Base-by-base conservation (phyloP, 2,329 filamentous ascomycete genomes). In the Stemphylium vesicarium region DNA sequence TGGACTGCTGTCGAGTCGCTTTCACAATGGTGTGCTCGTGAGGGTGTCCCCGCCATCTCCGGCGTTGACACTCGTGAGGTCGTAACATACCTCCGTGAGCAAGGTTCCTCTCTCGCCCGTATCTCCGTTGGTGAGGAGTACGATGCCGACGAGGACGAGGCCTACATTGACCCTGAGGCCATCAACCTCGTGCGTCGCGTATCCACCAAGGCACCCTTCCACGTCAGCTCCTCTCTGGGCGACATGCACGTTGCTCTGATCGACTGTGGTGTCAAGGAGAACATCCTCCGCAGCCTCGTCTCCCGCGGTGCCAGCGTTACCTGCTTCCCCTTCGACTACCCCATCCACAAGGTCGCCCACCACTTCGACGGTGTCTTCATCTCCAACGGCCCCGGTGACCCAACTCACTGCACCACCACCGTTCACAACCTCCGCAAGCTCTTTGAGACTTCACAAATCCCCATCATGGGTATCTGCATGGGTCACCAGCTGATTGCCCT, bases 301-400 rank as follows among this genome's bases (percentile, higher is more conserved):
- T 88, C 85, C 78, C 92, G 95, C 62, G 95, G 95, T 57, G 91
- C 93, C 49, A 93, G 91, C 61, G 90, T 96, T 62, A 98, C 95
- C 36, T 91, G 92, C 70, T 96, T 99, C 83, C 95, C 95, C 56
- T 97, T 90, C 80, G 88, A 98, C 82, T 98, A 95, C 81, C 94
- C 93, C 48, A 95, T 99, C 76, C 93, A 98, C 85, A 97, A 98
- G 85, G 91, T 97, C 33, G 91, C 95, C 53, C 90, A 96, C 79
- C 92, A 98, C 84, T 98, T 96, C 70, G 95, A 99, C 69, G 95
- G 95, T 73, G 88, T 99, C 73, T 99, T 99, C 85, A 97, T 98
- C 81, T 96, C 92, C 79, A 99, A 99, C 80, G 95, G 95, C 56
- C 95, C 95, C 24, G 95, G 95, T 80, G 95, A 99, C 80, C 95